Evolutionary conservation across 108 stramenopile species (phyloP).

Genomic region (Fragilaria crotonensis): DNA sequence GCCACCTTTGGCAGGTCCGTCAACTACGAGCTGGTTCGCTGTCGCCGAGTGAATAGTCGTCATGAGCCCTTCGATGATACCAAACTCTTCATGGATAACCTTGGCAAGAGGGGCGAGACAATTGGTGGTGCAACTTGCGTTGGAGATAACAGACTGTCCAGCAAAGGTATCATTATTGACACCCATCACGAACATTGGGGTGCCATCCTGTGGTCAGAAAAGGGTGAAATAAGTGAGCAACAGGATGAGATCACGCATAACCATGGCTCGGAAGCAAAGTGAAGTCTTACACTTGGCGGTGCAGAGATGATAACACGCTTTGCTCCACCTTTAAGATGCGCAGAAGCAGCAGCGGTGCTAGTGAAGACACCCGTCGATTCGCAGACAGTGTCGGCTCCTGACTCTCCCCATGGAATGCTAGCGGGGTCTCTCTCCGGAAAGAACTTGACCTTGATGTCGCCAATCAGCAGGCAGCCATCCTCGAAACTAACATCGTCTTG

Average conservation of each 20-base stretch:
- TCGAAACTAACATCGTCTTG: conserved; percentile 71
- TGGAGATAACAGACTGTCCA: conserved; percentile 86
- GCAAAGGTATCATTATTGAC: conserved; percentile 89
- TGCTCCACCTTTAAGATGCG: conserved; percentile 89
- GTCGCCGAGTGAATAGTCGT: conserved; percentile 98
- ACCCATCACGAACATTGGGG: conserved; percentile 99
- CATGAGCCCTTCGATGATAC: conserved; percentile 97
- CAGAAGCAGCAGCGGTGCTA: conserved; percentile 73
- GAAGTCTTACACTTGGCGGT: no score
- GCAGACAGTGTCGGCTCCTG: conserved; percentile 88
- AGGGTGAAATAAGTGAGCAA: no score
- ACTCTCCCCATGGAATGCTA: conserved; percentile 85
- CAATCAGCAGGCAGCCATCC: conserved; percentile 81
- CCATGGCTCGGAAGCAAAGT: no score
- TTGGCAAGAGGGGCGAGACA: conserved; percentile 98
- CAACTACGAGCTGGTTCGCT: conserved; percentile 96
- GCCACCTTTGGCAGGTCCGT: conserved; percentile 86
- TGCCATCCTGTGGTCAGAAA: conserved; percentile 85
- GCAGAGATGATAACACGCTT: conserved; percentile 97
- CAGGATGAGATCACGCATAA: no score
- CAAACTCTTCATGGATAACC: conserved; percentile 94
- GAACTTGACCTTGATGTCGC: conserved; percentile 74
- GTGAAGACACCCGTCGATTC: conserved; percentile 98
- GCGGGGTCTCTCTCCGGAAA: conserved; percentile 84
- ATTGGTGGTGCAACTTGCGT: conserved; percentile 99